Conservation (phyloP, 2,329 filamentous ascomycete genomes). For the Leptoxyphium fumago region DNA sequence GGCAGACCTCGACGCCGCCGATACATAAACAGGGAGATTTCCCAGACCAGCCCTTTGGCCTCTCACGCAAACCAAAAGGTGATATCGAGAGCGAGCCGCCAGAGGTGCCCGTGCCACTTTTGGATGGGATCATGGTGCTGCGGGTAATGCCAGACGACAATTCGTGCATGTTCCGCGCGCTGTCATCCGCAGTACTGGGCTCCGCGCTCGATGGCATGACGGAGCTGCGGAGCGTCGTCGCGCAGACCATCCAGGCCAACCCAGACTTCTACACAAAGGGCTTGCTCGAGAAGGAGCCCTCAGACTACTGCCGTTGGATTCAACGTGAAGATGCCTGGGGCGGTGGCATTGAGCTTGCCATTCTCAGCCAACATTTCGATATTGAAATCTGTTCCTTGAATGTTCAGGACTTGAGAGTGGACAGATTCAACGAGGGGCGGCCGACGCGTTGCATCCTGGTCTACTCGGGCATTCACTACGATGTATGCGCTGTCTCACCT, state of each 20-base stretch:
- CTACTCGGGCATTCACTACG: slow-evolving; percentile 89
- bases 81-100: slow-evolving; percentile 43
- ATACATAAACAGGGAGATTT: slow-evolving; percentile 14
- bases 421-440: slow-evolving; percentile 65
- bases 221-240: slow-evolving; percentile 63
- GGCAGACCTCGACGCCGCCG: slow-evolving; percentile 8
- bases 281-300: slow-evolving; percentile 55
- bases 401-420: slow-evolving; percentile 52
- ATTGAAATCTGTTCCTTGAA: slow-evolving; percentile 78
- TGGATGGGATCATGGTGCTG: slow-evolving; percentile 49
- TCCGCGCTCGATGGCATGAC: slow-evolving; percentile 48
- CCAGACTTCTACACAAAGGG: slow-evolving; percentile 59
- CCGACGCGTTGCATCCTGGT: slow-evolving; percentile 61
- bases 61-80: slow-evolving; percentile 29
- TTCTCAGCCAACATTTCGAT: slow-evolving; percentile 70
- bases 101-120: slow-evolving; percentile 42
- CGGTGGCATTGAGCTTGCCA: slow-evolving; percentile 76
- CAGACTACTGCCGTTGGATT: slow-evolving; percentile 71
- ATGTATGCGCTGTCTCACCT: slow-evolving; percentile 65
- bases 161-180: slow-evolving; percentile 81
- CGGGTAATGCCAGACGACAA: slow-evolving; percentile 97
- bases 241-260: slow-evolving; percentile 60
- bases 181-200: slow-evolving; percentile 64
- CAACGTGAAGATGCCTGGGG: slow-evolving; percentile 73
- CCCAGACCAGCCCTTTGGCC: slow-evolving; percentile 19